Conservation (phyloP, 805 yeast species). For the Nakazawaea ernobii region DNA sequence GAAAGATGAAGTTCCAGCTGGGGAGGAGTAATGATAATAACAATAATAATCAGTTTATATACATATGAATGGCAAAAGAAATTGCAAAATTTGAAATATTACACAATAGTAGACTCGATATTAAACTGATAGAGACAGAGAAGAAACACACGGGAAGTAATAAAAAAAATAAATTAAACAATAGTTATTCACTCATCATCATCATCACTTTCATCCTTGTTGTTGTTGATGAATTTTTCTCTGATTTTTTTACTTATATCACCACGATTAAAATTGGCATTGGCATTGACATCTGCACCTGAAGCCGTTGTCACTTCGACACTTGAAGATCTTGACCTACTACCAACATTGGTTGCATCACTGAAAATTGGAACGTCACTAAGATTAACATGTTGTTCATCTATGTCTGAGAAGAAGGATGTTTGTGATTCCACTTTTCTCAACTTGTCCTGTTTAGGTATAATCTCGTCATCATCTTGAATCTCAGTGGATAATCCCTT, state of each 20-base stretch:
- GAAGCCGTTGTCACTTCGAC: background rate
- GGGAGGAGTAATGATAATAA: conserved; percentile 62
- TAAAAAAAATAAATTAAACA: background rate
- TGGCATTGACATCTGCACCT: background rate
- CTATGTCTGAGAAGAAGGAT: conserved; percentile 4
- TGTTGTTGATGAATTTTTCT: background rate
- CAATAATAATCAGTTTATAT: too few relatives aligned
- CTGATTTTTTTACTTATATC: conserved; percentile 1
- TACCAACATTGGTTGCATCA: conserved; percentile 14
- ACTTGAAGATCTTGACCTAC: conserved; percentile 1
- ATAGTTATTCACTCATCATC: background rate
- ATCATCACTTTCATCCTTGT: background rate
- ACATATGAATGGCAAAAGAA: background rate
- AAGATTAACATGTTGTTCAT: conserved; percentile 14
- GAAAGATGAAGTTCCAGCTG: conserved; percentile 95
- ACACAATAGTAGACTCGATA: too few relatives aligned
- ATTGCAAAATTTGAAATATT: background rate
- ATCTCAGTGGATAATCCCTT: conserved; percentile 14
- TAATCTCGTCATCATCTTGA: conserved; percentile 15
- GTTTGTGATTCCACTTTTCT: conserved; percentile 1
- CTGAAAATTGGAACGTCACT: conserved; percentile 28
- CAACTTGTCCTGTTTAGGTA: conserved; percentile 17
- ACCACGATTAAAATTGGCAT: background rate
- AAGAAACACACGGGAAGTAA: background rate
- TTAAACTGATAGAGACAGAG: too few relatives aligned